Conservation (phyloP, 148 eudicot species). For the Chenopodium album region DNA sequence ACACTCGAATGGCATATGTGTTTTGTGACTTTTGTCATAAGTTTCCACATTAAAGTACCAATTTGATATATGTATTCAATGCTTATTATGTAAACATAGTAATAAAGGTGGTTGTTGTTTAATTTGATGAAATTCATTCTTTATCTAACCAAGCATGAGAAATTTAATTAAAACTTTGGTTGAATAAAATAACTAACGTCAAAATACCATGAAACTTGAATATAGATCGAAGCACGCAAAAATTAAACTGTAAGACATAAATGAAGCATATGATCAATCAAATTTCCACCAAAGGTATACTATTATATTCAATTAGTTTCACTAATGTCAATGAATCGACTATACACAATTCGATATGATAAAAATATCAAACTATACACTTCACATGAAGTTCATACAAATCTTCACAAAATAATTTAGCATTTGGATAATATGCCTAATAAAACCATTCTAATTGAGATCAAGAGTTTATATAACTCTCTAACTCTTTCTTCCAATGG, state of each 20-base stretch:
- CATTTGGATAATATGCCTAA: slow-evolving; percentile 25
- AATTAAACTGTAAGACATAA: neutral
- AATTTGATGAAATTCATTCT: no score
- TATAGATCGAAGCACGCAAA: neutral
- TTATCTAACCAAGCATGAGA: neutral
- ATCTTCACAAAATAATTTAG: slow-evolving; percentile 18
- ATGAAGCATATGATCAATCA: neutral
- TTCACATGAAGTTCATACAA: neutral
- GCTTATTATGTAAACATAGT: no score
- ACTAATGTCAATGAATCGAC: neutral
- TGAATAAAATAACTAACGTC: no score
- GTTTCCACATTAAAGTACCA: no score
- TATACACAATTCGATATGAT: slow-evolving; percentile 4
- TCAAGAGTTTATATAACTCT: slow-evolving; percentile 32
- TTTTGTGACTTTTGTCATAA: no score
- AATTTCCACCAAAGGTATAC: neutral
- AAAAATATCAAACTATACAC: neutral
- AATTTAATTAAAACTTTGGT: neutral
- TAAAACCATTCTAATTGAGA: slow-evolving; percentile 36
- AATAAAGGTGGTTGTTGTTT: no score
- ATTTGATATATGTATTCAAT: no score
- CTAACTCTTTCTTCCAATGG: slow-evolving; percentile 32
- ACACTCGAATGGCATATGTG: no score
- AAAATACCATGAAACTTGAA: neutral
- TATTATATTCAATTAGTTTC: neutral